A percentile compares a stretch with the other conserved stretches of the same genome.
phyloP scores from a whole-genome alignment of 23 red algal species.

The Gracilaria caudata region DNA sequence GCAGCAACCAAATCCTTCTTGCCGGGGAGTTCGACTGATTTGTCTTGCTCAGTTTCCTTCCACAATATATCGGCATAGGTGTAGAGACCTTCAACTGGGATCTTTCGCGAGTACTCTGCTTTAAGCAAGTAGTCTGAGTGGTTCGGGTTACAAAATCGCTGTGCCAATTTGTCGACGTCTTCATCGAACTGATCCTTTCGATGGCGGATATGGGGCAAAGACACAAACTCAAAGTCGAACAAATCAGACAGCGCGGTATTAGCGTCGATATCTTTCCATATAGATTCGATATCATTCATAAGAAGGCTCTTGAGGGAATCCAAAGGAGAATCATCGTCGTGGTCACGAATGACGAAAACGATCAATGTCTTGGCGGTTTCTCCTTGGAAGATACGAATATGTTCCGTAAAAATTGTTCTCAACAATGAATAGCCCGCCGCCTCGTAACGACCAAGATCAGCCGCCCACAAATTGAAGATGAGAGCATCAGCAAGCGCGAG shows the following conservation, averaged over 20 bases:
- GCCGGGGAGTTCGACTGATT: slow-evolving; percentile 62
- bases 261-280: slow-evolving; percentile 78
- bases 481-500: slow-evolving; percentile 81
- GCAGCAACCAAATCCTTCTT: slow-evolving; percentile 87
- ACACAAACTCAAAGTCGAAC: slow-evolving; percentile 89
- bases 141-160: slow-evolving; percentile 63
- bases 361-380: slow-evolving; percentile 73
- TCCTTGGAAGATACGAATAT: slow-evolving; percentile 78
- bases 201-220: slow-evolving; percentile 84
- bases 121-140: slow-evolving; percentile 58
- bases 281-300: slow-evolving; percentile 66
- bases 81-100: slow-evolving; percentile 84
- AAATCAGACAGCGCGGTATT: slow-evolving; percentile 55
- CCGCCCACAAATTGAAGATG: slow-evolving; percentile 87
- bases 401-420: slow-evolving; percentile 86
- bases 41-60: slow-evolving; percentile 74
- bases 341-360: slow-evolving; percentile 88
- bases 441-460: slow-evolving; percentile 91
- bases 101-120: slow-evolving; percentile 66
- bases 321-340: slow-evolving; percentile 89
- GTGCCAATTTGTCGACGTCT: slow-evolving; percentile 53
- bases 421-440: slow-evolving; percentile 90
- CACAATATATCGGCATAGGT: slow-evolving; percentile 89
- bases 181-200: slow-evolving; percentile 76
- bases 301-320: slow-evolving; percentile 66